phyloP scores from a whole-genome alignment of 208 protist genomes.

The Crithidia sp. region DNA sequence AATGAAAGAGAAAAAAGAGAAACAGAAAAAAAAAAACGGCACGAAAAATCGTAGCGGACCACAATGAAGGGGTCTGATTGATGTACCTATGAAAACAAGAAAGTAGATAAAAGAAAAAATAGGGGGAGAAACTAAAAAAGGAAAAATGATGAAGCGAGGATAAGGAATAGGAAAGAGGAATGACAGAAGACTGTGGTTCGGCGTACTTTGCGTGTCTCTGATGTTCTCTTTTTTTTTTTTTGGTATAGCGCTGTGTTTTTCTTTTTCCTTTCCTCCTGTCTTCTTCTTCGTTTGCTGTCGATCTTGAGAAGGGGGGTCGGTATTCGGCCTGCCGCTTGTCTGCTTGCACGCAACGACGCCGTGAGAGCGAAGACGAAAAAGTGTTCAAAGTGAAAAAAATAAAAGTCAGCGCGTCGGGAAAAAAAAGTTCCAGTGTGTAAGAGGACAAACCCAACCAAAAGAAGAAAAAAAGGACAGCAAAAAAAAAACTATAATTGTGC shows the following conservation, averaged over 20 bases:
- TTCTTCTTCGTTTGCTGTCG: too few relatives aligned
- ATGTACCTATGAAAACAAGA: not conserved
- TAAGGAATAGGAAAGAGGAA: too few relatives aligned
- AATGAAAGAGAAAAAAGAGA: not conserved
- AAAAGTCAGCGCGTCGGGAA: not conserved
- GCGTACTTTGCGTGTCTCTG: too few relatives aligned
- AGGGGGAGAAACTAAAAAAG: not conserved
- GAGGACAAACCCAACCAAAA: not conserved
- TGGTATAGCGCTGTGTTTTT: too few relatives aligned
- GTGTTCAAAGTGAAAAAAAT: not conserved
- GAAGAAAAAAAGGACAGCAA: slow-evolving; percentile 1
- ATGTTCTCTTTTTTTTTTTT: too few relatives aligned
- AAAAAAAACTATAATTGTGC: slow-evolving; percentile 1
- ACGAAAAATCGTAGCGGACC: not conserved
- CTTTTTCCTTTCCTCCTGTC: too few relatives aligned
- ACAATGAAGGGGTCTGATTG: not conserved
- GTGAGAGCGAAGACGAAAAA: not conserved
- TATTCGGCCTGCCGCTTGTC: too few relatives aligned
- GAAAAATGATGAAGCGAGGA: not conserved
- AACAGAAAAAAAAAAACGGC: not conserved
- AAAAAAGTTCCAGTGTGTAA: not conserved
- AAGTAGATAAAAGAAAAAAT: not conserved
- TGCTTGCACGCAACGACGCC: not conserved
- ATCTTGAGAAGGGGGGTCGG: too few relatives aligned
- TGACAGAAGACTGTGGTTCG: too few relatives aligned